Evolutionary conservation across 148 eudicot species (phyloP).

Genomic region (Cornus suecica): DNA sequence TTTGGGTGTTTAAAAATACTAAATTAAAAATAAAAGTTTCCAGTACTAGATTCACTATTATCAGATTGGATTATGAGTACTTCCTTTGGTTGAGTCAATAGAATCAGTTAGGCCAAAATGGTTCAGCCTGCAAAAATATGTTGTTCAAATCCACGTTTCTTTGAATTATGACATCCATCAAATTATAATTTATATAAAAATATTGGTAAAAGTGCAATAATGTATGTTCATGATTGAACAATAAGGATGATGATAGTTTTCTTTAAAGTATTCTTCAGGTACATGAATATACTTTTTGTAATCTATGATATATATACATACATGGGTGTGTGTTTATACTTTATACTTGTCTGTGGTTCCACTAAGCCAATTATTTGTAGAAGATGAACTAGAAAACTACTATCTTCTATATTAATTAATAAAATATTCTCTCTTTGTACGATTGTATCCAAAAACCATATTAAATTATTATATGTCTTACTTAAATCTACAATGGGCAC

Average conservation of each 20-base stretch:
- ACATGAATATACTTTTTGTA: not conserved
- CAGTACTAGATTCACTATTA: too few species aligned
- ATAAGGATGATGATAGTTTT: not conserved
- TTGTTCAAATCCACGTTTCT: not conserved
- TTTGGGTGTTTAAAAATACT: too few species aligned
- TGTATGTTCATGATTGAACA: not conserved
- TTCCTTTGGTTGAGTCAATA: not conserved
- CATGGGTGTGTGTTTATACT: not conserved
- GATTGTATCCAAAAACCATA: not conserved
- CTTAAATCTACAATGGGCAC: not conserved
- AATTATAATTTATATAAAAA: not conserved
- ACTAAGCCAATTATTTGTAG: not conserved
- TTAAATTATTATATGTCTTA: not conserved
- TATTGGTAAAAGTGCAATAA: not conserved
- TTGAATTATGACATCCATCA: not conserved
- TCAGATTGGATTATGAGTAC: not conserved
- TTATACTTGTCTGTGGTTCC: not conserved
- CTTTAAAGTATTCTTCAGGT: not conserved
- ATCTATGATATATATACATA: not conserved
- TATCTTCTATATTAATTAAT: too few species aligned
- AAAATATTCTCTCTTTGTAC: too few species aligned
- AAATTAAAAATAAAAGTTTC: too few species aligned
- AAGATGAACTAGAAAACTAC: not conserved
- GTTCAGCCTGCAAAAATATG: not conserved
- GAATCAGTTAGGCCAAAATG: not conserved